These are phyloP conservation scores for Saccharomycopsis microspora DNA, from an alignment of 805 yeast species.

Conservation along the genomic window DNA sequence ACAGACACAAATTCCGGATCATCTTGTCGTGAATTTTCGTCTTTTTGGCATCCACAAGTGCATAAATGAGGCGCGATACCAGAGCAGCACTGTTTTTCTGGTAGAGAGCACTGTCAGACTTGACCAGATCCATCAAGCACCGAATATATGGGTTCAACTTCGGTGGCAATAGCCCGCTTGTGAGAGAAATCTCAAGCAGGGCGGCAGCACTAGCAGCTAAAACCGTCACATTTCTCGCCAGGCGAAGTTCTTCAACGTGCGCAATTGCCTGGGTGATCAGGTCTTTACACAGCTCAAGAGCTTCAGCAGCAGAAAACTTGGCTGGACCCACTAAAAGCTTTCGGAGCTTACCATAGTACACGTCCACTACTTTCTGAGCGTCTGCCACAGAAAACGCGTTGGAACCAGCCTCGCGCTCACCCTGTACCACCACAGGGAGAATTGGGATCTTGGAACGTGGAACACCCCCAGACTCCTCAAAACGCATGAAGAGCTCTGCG, in stretches of 20 bases:
- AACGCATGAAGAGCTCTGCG: conserved; percentile 66
- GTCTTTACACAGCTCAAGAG: conserved; percentile 68
- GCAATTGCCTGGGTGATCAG: conserved; percentile 55
- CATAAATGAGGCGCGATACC: conserved; percentile 50
- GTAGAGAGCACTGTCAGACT: conserved; percentile 55
- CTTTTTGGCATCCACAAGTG: conserved; percentile 46
- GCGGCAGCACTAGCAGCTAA: conserved; percentile 73
- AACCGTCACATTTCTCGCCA: conserved; percentile 45
- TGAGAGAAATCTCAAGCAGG: conserved; percentile 42
- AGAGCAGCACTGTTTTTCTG: conserved; percentile 66
- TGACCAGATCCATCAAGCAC: conserved; percentile 85
- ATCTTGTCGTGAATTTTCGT: conserved; percentile 78
- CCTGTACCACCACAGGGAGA: conserved; percentile 82
- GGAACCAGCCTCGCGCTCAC: conserved; percentile 89
- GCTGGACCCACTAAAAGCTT: conserved; percentile 54
- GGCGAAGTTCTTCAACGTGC: conserved; percentile 48
- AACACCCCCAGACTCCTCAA: conserved; percentile 66
- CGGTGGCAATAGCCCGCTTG: conserved; percentile 42
- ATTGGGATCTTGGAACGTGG: conserved; percentile 65
- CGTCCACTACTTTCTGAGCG: conserved; percentile 60
- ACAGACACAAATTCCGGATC: conserved; percentile 82
- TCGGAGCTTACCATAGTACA: conserved; percentile 54
- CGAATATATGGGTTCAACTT: conserved; percentile 84
- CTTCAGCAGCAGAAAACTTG: conserved; percentile 57
- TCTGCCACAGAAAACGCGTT: conserved; percentile 76